Base-by-base conservation (phyloP, 2,329 filamentous ascomycete species). In the Beauveria brongniartii region DNA sequence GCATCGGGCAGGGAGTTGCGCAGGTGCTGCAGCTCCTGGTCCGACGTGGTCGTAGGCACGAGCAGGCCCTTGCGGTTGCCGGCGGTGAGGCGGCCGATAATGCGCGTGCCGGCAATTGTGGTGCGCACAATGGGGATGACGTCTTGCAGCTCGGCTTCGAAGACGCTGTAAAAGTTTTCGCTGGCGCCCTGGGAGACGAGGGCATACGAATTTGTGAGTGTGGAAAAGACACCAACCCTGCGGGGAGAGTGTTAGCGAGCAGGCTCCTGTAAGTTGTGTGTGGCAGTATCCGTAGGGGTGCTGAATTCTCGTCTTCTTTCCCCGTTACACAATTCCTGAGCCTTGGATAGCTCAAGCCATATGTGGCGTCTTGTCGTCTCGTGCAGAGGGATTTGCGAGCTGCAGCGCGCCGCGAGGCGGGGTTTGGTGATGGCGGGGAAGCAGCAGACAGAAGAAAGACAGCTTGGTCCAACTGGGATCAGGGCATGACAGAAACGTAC, bases 141-240 rank as follows among this genome's bases (percentile, higher is more conserved):
- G 80, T 97, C 94, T 81, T 96, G 91, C 64, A 99, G 84, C 80
- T 99, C 94, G 65, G 93, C 88, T 82, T 99, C 94, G 79, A 99
- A 97, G 74, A 97, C 85, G 81, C 91, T 92, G 86, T 97, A 97
- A 78, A 99, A 99, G 84, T 97, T 97, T 82, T 97, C 92, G 72
- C 91, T 96, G 69, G 91, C 92, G 72, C 94, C 94, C 67, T 96
- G 86, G 66, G 93, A 92, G 69, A 97, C 91, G 70, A 99, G 83
- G 69, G 92, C 92, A 77, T 96, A 99, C 63, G 91, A 93, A 79
- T 99, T 99, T 68, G 94, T 99, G 73, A 99, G 89, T 64, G 91
- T 96, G 64, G 92, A 80, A 77, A 99, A 99, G 73, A 97, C 94
- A 74, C 94, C 94, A 73, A 99, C 90, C 80, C 92, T 97, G 71